phyloP scores from a whole-genome alignment of 768 basidiomycete genomes.

The Boletus subcaerulescens region DNA sequence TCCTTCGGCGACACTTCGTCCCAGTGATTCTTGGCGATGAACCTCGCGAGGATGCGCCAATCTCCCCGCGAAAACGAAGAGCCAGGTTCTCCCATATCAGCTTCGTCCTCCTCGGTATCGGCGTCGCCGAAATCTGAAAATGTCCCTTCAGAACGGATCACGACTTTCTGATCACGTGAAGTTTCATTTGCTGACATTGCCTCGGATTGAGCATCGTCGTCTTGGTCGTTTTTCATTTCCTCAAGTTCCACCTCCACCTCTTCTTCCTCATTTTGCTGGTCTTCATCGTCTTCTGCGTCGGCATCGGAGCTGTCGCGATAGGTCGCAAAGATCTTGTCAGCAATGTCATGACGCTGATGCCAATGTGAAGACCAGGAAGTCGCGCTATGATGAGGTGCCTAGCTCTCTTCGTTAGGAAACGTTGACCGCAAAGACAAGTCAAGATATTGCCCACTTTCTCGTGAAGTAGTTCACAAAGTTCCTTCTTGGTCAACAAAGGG shows the following conservation, averaged over 20 bases:
- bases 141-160: slow-evolving; percentile 21
- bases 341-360: slow-evolving; percentile 61
- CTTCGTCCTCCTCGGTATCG: slow-evolving; percentile 29
- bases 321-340: slow-evolving; percentile 55
- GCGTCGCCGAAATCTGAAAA: slow-evolving; percentile 18
- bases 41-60: slow-evolving; percentile 54
- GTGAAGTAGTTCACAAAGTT: slow-evolving; percentile 53
- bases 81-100: slow-evolving; percentile 52
- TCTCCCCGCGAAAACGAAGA: slow-evolving; percentile 59
- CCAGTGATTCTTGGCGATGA: slow-evolving; percentile 53
- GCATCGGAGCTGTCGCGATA: slow-evolving; percentile 33
- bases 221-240: slow-evolving; percentile 19
- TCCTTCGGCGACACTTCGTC: slow-evolving; percentile 39
- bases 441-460: slow-evolving; percentile 42
- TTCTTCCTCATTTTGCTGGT: slow-evolving; percentile 37
- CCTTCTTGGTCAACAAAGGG: slow-evolving; percentile 48
- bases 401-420: slow-evolving; percentile 10
- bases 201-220: slow-evolving; percentile 24
- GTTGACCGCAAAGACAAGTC: background rate
- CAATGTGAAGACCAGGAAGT: slow-evolving; percentile 68
- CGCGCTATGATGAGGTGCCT: slow-evolving; percentile 68
- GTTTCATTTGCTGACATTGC: slow-evolving; percentile 16
- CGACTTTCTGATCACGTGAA: slow-evolving; percentile 15
- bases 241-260: slow-evolving; percentile 26
- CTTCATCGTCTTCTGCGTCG: slow-evolving; percentile 33